Percentiles rank a stretch among this genome's conserved stretches.
phyloP scores from a whole-genome alignment of 139 green algal species.

The Chlamydomonas urium region DNA sequence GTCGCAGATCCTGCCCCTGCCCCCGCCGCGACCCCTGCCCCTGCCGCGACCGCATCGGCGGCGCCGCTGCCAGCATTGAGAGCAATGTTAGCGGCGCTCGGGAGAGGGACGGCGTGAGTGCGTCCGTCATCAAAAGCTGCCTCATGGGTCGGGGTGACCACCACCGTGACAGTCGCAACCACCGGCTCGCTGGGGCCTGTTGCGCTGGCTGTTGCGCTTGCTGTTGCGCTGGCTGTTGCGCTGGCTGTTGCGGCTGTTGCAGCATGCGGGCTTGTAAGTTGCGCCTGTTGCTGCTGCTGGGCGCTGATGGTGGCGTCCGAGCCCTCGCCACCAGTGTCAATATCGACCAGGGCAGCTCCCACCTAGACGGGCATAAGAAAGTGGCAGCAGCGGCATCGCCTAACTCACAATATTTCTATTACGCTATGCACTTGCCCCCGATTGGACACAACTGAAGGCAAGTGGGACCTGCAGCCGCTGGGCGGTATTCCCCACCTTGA shows the following conservation, averaged over 20 bases:
- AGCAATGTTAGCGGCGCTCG: not conserved
- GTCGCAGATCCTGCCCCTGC: not conserved
- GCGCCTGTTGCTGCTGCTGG: conserved; percentile 11
- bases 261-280: not conserved
- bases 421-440: not conserved
- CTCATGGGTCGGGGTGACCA: too few relatives aligned
- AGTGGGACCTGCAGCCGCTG: not conserved
- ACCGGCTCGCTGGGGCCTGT: too few relatives aligned
- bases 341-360: conserved; percentile 67
- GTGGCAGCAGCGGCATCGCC: too few relatives aligned
- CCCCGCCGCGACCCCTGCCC: not conserved
- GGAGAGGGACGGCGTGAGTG: too few relatives aligned
- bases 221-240: not conserved
- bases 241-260: not conserved
- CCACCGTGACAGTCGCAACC: too few relatives aligned
- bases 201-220: not conserved
- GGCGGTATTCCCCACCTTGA: conserved; percentile 52
- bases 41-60: too few relatives aligned
- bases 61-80: not conserved
- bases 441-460: not conserved
- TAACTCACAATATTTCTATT: not conserved
- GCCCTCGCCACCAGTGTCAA: conserved; percentile 33
- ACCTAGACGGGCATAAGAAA: conserved; percentile 45
- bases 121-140: too few relatives aligned
- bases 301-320: conserved; percentile 10